Evolutionary conservation across 192 early-diverging fungal genomes (phyloP).

Genomic region (Coemansia sp.): DNA sequence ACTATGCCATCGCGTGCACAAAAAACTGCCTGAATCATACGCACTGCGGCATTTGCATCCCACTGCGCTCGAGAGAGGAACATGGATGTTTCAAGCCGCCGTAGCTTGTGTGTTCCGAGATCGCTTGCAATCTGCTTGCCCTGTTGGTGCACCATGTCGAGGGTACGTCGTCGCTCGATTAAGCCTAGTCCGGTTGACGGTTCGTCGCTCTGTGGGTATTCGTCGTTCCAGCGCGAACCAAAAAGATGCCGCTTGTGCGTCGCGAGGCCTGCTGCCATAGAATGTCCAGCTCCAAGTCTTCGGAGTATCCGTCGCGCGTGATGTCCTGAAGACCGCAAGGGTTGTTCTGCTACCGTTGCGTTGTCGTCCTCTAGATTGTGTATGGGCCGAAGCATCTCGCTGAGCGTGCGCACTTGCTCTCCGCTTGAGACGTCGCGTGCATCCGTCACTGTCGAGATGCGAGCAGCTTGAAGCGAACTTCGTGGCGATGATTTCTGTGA

Average conservation of each 20-base stretch:
- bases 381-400: no score
- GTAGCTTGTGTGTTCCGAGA: conserved; percentile 17
- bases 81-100: conserved; percentile 14
- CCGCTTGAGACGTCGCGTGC: no score
- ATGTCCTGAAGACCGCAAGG: background rate
- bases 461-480: no score
- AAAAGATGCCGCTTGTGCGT: conserved; percentile 2
- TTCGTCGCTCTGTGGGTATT: conserved; percentile 39
- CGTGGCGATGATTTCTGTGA: no score
- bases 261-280: background rate
- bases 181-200: conserved; percentile 16
- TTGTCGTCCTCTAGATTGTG: no score
- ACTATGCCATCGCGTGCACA: conserved; percentile 32
- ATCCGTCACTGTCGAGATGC: no score
- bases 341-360: no score
- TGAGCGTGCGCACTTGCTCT: no score
- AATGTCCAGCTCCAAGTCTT: conserved; percentile 7
- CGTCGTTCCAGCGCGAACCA: conserved; percentile 3
- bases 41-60: conserved; percentile 18
- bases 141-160: conserved; percentile 14
- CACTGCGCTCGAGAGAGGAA: conserved; percentile 18
- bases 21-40: conserved; percentile 22
- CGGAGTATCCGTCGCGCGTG: conserved; percentile 13
- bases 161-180: conserved; percentile 12
- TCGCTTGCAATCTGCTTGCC: conserved; percentile 18